Base-by-base conservation (phyloP, 805 yeast species). In the Hanseniaspora lachancei region DNA sequence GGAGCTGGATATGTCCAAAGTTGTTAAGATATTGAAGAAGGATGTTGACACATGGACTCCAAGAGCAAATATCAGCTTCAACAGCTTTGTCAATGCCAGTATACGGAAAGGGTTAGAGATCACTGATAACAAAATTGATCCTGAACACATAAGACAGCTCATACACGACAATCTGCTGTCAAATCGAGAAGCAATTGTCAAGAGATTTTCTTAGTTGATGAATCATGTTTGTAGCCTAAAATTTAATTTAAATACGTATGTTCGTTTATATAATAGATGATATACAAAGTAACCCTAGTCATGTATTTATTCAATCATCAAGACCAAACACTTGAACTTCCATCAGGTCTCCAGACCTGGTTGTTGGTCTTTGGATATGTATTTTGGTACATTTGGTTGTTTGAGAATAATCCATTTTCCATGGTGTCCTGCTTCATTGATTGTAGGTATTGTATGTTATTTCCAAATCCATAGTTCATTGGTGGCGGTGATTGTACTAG, bases 101-200 rank as follows among this genome's bases (percentile, higher is more conserved):
- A 76, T 93, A 3, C 97, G 97, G 0, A 79, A 78, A 64, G 95
- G 88, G 20, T 87, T 93, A 95, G 79, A 80, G 62, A 71, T 75
- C 55, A 78, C 87, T 1, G 84, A 81, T 60, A 97, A 97, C 1
- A 69, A 69, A 50, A 67, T 73, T 10, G 63, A 66, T 35, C 68
- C 76, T 0, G 59, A 62, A 36, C 41, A 51, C 6, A 32, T 53
- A 13, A 46, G 47, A 20, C 23, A 46, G 15, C 32, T 44, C n/a
- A 29, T 46, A 8, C 23, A 27, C 3, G 23, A 44, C 2, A 44
- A 10, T 24, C 35, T 42, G 3, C 3, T 34, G 5, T 20, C 29
- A n/a, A 34, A 47, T 24, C 36, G 24, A 23, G 35, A 36, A 2
- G 34, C 36, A 0, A 27, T 29, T 27, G n/a, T 32, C 21, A 2